Evolutionary conservation across 139 green algal species (phyloP).

Genomic region (Tetradesmus obliquus): DNA sequence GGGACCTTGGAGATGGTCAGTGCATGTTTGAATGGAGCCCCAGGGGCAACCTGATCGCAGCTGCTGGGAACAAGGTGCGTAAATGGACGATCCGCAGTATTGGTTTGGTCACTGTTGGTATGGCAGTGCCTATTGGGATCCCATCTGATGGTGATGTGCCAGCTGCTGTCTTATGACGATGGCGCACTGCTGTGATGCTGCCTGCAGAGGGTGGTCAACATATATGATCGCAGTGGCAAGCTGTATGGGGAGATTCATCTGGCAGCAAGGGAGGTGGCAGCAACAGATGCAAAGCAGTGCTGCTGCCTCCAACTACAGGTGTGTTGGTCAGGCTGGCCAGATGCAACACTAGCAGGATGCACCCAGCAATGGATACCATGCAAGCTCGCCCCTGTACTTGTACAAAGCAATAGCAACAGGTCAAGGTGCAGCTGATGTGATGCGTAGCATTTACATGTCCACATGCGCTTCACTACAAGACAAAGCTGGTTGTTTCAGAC

Average conservation of each 20-base stretch:
- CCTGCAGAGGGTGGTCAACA: slow-evolving; percentile 71
- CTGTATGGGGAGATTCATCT: slow-evolving; percentile 71
- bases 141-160: not conserved
- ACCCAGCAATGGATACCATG: not conserved
- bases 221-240: slow-evolving; percentile 74
- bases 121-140: not conserved
- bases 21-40: slow-evolving; percentile 69
- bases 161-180: not conserved
- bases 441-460: too few relatives aligned
- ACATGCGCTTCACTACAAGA: too few relatives aligned
- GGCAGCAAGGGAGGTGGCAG: slow-evolving; percentile 57
- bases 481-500: too few relatives aligned
- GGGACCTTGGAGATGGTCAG: slow-evolving; percentile 59
- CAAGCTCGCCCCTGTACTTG: too few relatives aligned
- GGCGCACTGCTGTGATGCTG: not conserved
- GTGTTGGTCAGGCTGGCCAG: not conserved
- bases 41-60: slow-evolving; percentile 61
- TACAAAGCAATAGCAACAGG: not conserved
- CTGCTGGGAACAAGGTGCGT: slow-evolving; percentile 63
- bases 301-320: slow-evolving; percentile 62
- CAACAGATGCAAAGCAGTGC: slow-evolving; percentile 44
- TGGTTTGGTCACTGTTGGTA: too few relatives aligned
- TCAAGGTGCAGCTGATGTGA: not conserved
- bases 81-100: too few relatives aligned
- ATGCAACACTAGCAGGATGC: not conserved